Base-by-base conservation (phyloP, 73 alveolate species). In the Paraurostyla sp. region DNA sequence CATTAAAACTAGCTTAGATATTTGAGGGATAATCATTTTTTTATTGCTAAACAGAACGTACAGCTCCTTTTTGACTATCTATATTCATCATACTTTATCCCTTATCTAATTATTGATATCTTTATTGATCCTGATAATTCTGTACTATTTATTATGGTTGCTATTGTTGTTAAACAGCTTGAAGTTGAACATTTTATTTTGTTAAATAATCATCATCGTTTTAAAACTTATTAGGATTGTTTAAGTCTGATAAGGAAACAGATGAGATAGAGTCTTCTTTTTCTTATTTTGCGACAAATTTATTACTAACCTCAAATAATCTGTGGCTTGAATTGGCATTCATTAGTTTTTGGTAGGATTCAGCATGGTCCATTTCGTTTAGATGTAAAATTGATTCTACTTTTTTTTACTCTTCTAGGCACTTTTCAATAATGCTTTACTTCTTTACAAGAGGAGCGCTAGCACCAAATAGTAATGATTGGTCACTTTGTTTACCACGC, bases 41-140 rank as follows among this genome's bases (percentile, higher is more conserved):
- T 18, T 9, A 18, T 52, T n/a, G n/a, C n/a, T n/a, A n/a, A n/a
- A 52, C 69, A 18, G 69, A 20, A 18, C 69, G 69, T 6, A 52
- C 69, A 52, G 69, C 69, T 4, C 69, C 69, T 52, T 52, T 52
- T n/a, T 52, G 30, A 52, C 69, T 52, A n/a, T 18, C 22, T 45
- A 45, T 13, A 20, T 35, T 52, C 23, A 52, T 52, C 23, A 9
- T 18, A 35, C 9, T 52, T 52, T 52, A 18, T 52, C 69, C n/a
- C n/a, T n/a, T n/a, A 4, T 13, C 30, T 52, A 18, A n/a, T 13
- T 9, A 20, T 6, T 18, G 69, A 13, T 52, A 6, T 4, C 23
- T 52, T 20, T 9, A 20, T 52, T 52, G n/a, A n/a, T n/a, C n/a
- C 69, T 52, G 23, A n/a, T 52, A 20, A 25, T n/a, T 18, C 9